phyloP scores from a whole-genome alignment of 2,329 filamentous ascomycete species.

The Calonectria ilicicola region DNA sequence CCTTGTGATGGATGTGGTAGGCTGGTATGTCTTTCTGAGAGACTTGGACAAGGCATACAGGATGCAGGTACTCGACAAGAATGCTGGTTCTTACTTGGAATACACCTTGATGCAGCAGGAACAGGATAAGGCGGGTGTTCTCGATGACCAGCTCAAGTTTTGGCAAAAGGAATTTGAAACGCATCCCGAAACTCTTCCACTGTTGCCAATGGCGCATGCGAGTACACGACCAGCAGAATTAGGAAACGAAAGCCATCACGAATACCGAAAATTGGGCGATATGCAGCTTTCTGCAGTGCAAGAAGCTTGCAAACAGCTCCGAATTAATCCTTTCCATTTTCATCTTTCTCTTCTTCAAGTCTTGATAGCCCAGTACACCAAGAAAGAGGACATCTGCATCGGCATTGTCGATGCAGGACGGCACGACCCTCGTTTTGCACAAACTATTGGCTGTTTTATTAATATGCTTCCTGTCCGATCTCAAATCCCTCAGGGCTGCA shows the following conservation, averaged over 20 bases:
- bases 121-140: conserved; percentile 31
- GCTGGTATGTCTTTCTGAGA: conserved; percentile 55
- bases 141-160: conserved; percentile 20
- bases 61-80: conserved; percentile 31
- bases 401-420: conserved; percentile 55
- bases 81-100: conserved; percentile 49
- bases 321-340: conserved; percentile 57
- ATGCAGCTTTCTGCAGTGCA: conserved; percentile 19
- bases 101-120: conserved; percentile 49
- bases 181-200: conserved; percentile 21
- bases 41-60: conserved; percentile 59
- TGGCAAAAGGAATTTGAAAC: conserved; percentile 26
- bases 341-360: conserved; percentile 56
- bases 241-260: conserved; percentile 16
- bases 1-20: conserved; percentile 63
- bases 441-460: conserved; percentile 56
- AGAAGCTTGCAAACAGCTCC: conserved; percentile 27
- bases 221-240: not conserved
- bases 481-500: conserved; percentile 15
- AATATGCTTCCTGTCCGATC: conserved; percentile 59
- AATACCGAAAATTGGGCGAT: conserved; percentile 4
- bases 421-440: conserved; percentile 27
- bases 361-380: conserved; percentile 39
- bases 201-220: conserved; percentile 14
- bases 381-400: conserved; percentile 55